A percentile compares a stretch with the other conserved stretches of the same genome.
phyloP scores from a whole-genome alignment of 805 yeast genomes.

The Suhomyces vadensis region DNA sequence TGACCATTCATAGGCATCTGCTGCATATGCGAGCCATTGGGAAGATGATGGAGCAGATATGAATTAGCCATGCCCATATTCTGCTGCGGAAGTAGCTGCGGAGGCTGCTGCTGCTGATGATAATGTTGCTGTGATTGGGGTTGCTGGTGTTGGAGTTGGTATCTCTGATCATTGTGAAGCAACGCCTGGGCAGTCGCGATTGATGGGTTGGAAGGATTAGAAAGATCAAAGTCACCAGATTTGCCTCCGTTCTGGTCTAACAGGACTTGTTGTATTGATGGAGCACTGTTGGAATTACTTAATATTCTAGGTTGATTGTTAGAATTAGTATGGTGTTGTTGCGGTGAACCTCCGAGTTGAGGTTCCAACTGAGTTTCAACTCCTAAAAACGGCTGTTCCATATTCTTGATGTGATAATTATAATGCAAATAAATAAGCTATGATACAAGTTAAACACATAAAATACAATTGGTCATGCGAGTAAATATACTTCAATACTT shows the following conservation, averaged over 20 bases:
- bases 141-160: conserved; percentile 11
- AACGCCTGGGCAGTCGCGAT: conserved; percentile 14
- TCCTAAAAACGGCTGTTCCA: conserved; percentile 19
- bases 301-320: conserved; percentile 9
- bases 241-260: conserved; percentile 2
- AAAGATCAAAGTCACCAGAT: conserved; percentile 8
- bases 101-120: conserved; percentile 11
- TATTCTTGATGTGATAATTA: conserved; percentile 3
- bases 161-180: conserved; percentile 13
- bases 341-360: conserved; percentile 11
- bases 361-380: conserved; percentile 14
- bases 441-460: background rate
- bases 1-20: conserved; percentile 14
- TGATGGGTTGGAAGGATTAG: conserved; percentile 11
- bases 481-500: background rate
- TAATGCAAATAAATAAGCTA: background rate
- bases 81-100: conserved; percentile 22
- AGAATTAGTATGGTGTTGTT: conserved; percentile 8
- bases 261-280: conserved; percentile 3
- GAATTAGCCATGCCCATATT: conserved; percentile 9
- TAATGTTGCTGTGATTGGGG: conserved; percentile 13
- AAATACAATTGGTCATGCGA: conserved; percentile 1
- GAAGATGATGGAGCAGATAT: conserved; percentile 13
- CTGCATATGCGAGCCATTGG: conserved; percentile 19
- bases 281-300: conserved; percentile 1